Evolutionary conservation across 2,329 filamentous ascomycete genomes (phyloP).

Genomic region (Zasmidium angulare): DNA sequence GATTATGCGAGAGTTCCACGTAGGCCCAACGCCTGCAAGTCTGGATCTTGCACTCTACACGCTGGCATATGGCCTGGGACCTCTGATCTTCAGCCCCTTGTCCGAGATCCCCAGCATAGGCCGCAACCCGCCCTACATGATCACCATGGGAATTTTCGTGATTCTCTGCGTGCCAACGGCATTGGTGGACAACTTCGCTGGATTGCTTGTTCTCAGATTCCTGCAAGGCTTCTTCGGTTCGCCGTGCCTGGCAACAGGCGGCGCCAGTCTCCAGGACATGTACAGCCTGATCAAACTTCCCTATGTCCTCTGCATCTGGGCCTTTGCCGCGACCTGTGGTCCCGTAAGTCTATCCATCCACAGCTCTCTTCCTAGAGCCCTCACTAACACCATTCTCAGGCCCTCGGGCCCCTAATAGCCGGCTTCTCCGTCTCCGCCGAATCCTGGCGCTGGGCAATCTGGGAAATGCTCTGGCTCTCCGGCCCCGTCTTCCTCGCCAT

Average conservation of each 20-base stretch:
- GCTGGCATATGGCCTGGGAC: constrained; percentile 53
- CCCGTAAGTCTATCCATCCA: constrained; percentile 29
- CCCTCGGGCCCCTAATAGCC: constrained; percentile 61
- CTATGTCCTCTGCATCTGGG: constrained; percentile 46
- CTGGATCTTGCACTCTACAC: constrained; percentile 61
- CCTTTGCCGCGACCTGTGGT: constrained; percentile 43
- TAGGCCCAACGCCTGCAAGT: constrained; percentile 54
- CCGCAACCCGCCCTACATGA: constrained; percentile 66
- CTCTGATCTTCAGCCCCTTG: constrained; percentile 65
- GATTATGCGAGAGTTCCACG: constrained; percentile 55
- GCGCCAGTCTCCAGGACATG: constrained; percentile 57
- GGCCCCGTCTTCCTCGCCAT: constrained; percentile 60
- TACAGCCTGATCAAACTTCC: constrained; percentile 46
- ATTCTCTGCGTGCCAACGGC: constrained; percentile 65
- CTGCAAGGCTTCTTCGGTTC: constrained; percentile 66
- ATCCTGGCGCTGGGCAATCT: constrained; percentile 64
- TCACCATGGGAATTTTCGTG: constrained; percentile 68
- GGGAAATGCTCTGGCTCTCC: constrained; percentile 63
- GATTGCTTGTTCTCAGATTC: constrained; percentile 59
- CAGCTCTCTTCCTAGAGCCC: background rate
- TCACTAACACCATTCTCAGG: constrained; percentile 24
- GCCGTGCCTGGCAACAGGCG: constrained; percentile 62
- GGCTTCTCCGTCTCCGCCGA: constrained; percentile 60
- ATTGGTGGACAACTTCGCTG: constrained; percentile 61
- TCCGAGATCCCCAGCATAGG: constrained; percentile 67